phyloP scores from a whole-genome alignment of 2,329 filamentous ascomycete genomes.

The Chaetomium strumarium region DNA sequence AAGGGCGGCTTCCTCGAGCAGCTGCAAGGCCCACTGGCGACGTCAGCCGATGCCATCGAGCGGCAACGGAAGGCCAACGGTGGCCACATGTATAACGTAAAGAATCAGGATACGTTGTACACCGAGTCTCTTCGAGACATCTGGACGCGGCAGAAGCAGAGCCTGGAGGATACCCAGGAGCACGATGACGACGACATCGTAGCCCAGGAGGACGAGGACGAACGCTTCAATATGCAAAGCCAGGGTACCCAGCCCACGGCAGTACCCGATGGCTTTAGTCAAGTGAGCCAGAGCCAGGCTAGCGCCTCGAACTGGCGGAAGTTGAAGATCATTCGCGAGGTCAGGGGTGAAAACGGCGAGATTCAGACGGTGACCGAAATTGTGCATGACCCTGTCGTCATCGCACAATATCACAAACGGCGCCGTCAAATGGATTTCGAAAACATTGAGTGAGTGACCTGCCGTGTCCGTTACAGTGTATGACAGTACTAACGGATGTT shows the following conservation, averaged over 20 bases:
- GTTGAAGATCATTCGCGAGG: slow-evolving; percentile 65
- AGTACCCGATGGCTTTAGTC: slow-evolving; percentile 72
- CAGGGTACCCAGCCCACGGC: slow-evolving; percentile 65
- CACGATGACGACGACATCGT: slow-evolving; percentile 58
- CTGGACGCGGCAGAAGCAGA: slow-evolving; percentile 82
- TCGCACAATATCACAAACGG: slow-evolving; percentile 80
- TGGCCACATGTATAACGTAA: slow-evolving; percentile 96
- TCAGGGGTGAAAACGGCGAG: slow-evolving; percentile 55
- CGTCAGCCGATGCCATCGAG: slow-evolving; percentile 76
- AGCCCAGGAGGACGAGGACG: slow-evolving; percentile 54
- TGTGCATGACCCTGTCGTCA: slow-evolving; percentile 77
- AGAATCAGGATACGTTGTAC: slow-evolving; percentile 86
- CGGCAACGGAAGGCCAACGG: slow-evolving; percentile 84
- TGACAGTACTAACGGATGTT: slow-evolving; percentile 14
- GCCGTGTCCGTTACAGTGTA: background rate
- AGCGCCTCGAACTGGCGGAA: slow-evolving; percentile 64
- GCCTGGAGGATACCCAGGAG: slow-evolving; percentile 66
- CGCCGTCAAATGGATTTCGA: slow-evolving; percentile 61
- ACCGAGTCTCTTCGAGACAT: slow-evolving; percentile 86
- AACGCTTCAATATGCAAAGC: slow-evolving; percentile 65
- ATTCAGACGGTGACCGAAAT: slow-evolving; percentile 56
- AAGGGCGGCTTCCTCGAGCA: slow-evolving; percentile 91
- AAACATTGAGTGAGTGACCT: slow-evolving; percentile 59
- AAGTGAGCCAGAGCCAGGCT: slow-evolving; percentile 65
- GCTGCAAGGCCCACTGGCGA: slow-evolving; percentile 58